phyloP scores from a whole-genome alignment of 73 alveolate species.

The Paramecium sonneborni region DNA sequence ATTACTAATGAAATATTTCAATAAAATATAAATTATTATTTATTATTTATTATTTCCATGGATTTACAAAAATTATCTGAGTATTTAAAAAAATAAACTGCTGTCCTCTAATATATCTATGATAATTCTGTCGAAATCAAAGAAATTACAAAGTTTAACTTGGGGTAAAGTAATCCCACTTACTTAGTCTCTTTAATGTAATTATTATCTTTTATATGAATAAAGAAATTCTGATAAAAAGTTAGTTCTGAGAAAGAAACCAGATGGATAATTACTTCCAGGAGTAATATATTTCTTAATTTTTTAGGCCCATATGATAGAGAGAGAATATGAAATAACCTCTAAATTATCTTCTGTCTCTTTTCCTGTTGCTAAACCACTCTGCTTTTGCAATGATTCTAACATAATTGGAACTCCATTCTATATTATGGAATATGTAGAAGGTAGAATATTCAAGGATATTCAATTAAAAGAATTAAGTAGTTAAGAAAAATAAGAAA shows the following conservation, averaged over 20 bases:
- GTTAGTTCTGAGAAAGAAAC: constrained; percentile 60
- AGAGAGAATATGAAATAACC: constrained; percentile 62
- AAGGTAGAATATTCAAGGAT: constrained; percentile 67
- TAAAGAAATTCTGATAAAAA: not conserved
- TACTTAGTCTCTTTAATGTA: too few species aligned
- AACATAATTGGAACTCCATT: constrained; percentile 59
- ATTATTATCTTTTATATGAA: too few species aligned
- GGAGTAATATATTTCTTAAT: constrained; percentile 18
- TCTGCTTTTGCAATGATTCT: constrained; percentile 40
- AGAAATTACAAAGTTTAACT: too few species aligned
- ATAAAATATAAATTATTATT: too few species aligned
- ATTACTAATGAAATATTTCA: too few species aligned
- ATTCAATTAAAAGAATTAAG: constrained; percentile 18
- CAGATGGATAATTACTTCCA: constrained; percentile 61
- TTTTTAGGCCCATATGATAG: constrained; percentile 59
- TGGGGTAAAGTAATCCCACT: not conserved
- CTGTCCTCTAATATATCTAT: not conserved
- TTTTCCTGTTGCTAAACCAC: constrained; percentile 68
- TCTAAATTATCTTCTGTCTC: not conserved
- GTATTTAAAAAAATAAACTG: not conserved
- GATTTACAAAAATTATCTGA: not conserved
- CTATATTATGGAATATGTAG: constrained; percentile 60
- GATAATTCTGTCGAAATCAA: too few species aligned
- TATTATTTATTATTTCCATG: not conserved
- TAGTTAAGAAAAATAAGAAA: constrained; percentile 62